A percentile compares a stretch with the other conserved stretches of the same genome.
These are phyloP conservation scores for Quercus tomentella DNA, from an alignment of 331 rosid genomes.

Conservation along the genomic window DNA sequence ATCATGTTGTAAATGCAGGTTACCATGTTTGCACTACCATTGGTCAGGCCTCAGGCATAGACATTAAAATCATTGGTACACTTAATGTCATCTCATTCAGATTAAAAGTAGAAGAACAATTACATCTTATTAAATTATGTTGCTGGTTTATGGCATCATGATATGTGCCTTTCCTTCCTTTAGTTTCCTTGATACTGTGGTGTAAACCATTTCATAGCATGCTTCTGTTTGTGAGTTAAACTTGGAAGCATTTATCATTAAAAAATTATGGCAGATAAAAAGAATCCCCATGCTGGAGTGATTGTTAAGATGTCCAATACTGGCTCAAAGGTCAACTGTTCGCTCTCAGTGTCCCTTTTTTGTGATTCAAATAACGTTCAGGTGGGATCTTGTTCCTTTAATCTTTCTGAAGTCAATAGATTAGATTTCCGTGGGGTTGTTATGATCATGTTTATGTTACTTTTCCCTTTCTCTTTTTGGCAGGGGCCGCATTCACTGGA, in stretches of 20 bases:
- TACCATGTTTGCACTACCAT: conserved; percentile 69
- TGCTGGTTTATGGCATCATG: conserved; percentile 10
- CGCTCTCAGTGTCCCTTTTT: conserved; percentile 75
- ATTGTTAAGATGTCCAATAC: conserved; percentile 67
- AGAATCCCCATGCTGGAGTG: conserved; percentile 71
- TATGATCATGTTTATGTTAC: conserved; percentile 13
- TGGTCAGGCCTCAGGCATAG: conserved; percentile 51
- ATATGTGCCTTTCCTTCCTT: not conserved
- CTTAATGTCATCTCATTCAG: conserved; percentile 1
- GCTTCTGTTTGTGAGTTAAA: conserved; percentile 5
- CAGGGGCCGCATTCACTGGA: conserved; percentile 65
- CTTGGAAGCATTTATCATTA: conserved; percentile 11
- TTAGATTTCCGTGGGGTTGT: conserved; percentile 5
- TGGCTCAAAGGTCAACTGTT: conserved; percentile 60
- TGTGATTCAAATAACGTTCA: conserved; percentile 64
- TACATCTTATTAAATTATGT: conserved; percentile 1
- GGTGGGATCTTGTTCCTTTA: conserved; percentile 33
- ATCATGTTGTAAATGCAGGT: conserved; percentile 50
- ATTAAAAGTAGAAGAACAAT: conserved; percentile 5
- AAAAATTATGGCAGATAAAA: conserved; percentile 59
- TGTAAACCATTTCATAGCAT: conserved; percentile 9
- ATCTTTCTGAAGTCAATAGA: conserved; percentile 11
- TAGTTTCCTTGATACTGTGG: conserved; percentile 9
- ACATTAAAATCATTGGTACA: conserved; percentile 60
- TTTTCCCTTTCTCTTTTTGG: conserved; percentile 26